Evolutionary conservation across 768 basidiomycete genomes (phyloP), one percentile per base, ranked within the genome.

Genomic region (Boletus tomentosulus): DNA sequence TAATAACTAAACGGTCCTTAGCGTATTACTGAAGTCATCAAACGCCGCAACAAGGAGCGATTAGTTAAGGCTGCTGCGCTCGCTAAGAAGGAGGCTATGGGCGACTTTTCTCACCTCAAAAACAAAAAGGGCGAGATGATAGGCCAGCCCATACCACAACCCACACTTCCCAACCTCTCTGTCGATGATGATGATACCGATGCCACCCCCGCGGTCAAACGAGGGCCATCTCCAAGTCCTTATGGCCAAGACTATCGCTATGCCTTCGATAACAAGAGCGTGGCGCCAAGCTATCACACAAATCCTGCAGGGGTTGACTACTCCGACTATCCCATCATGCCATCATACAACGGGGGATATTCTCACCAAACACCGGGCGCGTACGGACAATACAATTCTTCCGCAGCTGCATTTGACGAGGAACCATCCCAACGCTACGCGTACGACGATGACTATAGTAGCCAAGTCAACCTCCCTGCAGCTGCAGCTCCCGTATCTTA

Each of bases 21-120:
- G 91, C 93, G 96, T 58, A 98, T 98, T 62, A 82, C 86, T 54
- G 90, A 87, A 66, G 85, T 98, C 55, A 92, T 98, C 78, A 94
- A 91, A 72, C 87, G 89, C 58, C 87, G 88, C 70, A 87, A 87
- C 62, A 88, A 90, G 65, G 87, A 95, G 63, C 86, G 97, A 33
- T 76, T 91, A 33, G 83, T 81, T 2, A 87, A 89, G 60, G 87
- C 89, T 46, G 85, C 85, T 10, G 88, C 84, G 41, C 77, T 88
- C 25, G 96, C 92, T 16, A 85, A 86, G 76, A 94, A 92, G 66
- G 89, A 98, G 70, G 97, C 94, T 4, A 82, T 81, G 63, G 92
- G 93, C 53, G 95, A 94, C 67, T 93, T 74, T 71, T 89, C 89
- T 43, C 92, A 95, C 67, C 78, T 96, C 59, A 94, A 89, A 78